Evolutionary conservation across 495 filamentous ascomycete genomes (phyloP), one percentile per base, ranked within the genome.

Genomic region (Xeromyces bisporus): DNA sequence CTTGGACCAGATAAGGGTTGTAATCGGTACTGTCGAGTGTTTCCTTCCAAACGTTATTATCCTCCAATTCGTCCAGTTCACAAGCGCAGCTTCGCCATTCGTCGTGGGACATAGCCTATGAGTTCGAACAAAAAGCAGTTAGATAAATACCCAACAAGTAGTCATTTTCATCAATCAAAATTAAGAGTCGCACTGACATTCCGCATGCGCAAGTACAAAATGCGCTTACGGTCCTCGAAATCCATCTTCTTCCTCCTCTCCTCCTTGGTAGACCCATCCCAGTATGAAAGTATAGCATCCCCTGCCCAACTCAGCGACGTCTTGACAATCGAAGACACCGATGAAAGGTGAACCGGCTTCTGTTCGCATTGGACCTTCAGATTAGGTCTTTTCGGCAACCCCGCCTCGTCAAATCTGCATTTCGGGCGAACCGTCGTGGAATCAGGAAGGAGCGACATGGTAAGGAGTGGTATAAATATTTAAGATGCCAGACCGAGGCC

Each of bases 1-100:
- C 56, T 33, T 69, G 59, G 23, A 94, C 71, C 9, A 91, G 56
- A 0, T 50, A 50, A 5, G 70, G 66, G 45, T 83, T 60, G 55
- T 89, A 91, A 42, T 87, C 77, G 16, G 65, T 43, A 16, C 58
- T 69, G 35, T 67, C 59, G n/a, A 63, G 45, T n/a, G 74, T 64
- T 1, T 52, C 44, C 44, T 92, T 94, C 86, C 86, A 94, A 6
- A 57, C 53, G 39, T 82, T 75, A 43, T 86, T 81, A 21, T 77
- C 74, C 50, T 93, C 84, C 23, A 93, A 55, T 3, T 60, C 45
- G 49, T 94, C 86, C 21, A 94, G 60, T 43, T 86, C 78, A n/a
- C 54, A 62, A 9, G 87, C 87, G 68, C 73, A 29, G 43, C 54
- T 38, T 16, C 46, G 44, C 77, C 79, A 86, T 38, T 80, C 69